Percentiles rank a stretch among this genome's conserved stretches.
Conservation (phyloP, 441 rosid species). For the Raphanus hybrid region DNA sequence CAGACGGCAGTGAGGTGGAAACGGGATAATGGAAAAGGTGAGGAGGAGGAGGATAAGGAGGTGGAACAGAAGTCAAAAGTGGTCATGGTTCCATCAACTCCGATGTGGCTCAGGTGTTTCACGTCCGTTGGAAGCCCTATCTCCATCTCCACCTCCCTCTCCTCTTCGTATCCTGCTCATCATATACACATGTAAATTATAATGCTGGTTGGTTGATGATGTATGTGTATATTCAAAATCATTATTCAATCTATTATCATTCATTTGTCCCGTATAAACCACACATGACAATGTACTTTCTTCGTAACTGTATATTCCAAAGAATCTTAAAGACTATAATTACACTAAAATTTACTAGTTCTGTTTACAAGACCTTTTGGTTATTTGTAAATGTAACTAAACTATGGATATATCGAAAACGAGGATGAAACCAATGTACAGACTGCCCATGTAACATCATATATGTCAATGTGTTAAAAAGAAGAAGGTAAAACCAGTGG, state of each 20-base stretch:
- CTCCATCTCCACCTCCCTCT: conserved; percentile 54
- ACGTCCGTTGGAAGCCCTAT: conserved; percentile 80
- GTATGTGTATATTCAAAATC: neutral
- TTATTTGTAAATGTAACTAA: too few species aligned
- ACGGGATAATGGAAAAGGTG: conserved; percentile 32
- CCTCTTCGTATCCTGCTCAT: conserved; percentile 45
- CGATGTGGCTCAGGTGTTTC: conserved; percentile 77
- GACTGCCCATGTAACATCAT: too few species aligned
- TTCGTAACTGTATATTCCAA: too few species aligned
- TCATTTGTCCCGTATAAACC: too few species aligned
- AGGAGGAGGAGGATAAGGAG: conserved; percentile 5
- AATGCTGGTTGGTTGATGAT: neutral
- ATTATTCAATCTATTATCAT: too few species aligned
- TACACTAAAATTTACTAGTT: too few species aligned
- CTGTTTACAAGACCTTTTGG: too few species aligned
- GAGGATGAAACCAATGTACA: too few species aligned
- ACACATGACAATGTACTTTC: too few species aligned
- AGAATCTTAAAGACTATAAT: too few species aligned
- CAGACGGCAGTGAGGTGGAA: conserved; percentile 38
- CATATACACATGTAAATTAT: neutral
- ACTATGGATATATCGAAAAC: too few species aligned
- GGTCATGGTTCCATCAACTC: conserved; percentile 58
- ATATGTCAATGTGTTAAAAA: too few species aligned
- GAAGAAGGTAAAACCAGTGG: neutral
- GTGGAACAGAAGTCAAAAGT: conserved; percentile 26